Conservation (phyloP, 2,329 filamentous ascomycete species). For the Aspergillus candidus region DNA sequence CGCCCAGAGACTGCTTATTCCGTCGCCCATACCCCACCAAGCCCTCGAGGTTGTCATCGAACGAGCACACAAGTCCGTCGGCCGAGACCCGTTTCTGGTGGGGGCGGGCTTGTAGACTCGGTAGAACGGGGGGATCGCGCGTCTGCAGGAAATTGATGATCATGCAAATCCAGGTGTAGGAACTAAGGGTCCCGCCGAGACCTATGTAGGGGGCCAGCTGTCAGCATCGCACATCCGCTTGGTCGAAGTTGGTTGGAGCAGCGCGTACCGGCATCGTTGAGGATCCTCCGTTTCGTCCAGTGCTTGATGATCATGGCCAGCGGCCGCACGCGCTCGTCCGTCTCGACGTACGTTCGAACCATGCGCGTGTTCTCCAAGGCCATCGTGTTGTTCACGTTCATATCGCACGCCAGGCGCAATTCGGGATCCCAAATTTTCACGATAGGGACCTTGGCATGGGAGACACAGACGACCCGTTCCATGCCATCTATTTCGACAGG, state of each 20-base stretch:
- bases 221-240: slow-evolving; percentile 12
- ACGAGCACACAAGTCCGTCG: slow-evolving; percentile 65
- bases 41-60: slow-evolving; percentile 77
- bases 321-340: slow-evolving; percentile 82
- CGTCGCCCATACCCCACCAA: slow-evolving; percentile 66
- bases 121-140: slow-evolving; percentile 74
- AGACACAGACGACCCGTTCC: slow-evolving; percentile 92
- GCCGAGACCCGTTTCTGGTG: slow-evolving; percentile 56
- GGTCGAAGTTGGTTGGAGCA: slow-evolving; percentile 29
- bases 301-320: slow-evolving; percentile 96
- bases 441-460: slow-evolving; percentile 92
- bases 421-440: slow-evolving; percentile 99
- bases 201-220: slow-evolving; percentile 46
- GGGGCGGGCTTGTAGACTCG: slow-evolving; percentile 70
- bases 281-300: slow-evolving; percentile 86
- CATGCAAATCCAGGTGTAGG: slow-evolving; percentile 98
- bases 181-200: slow-evolving; percentile 89
- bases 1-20: slow-evolving; percentile 76
- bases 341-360: slow-evolving; percentile 94
- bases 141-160: slow-evolving; percentile 95
- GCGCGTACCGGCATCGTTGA: slow-evolving; percentile 83
- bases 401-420: slow-evolving; percentile 80
- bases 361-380: slow-evolving; percentile 95
- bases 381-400: slow-evolving; percentile 97
- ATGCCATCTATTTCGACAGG: slow-evolving; percentile 65